phyloP scores from a whole-genome alignment of 1,139 yeast species.

The Hemisphaericaspora lyxosophila region DNA sequence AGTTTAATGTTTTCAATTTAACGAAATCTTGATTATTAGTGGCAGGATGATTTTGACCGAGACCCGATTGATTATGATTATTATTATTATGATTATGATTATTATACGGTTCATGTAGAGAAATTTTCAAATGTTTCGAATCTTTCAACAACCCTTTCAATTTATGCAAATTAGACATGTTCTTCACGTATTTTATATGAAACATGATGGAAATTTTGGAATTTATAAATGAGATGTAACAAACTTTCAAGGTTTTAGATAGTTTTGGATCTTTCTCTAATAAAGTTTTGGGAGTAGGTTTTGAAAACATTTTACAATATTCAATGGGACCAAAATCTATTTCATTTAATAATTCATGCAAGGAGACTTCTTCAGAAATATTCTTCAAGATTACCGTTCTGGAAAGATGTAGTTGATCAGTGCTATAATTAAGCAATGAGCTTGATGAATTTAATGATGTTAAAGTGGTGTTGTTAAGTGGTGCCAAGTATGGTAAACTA shows the following conservation, averaged over 20 bases:
- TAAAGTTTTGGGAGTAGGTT: slow-evolving; percentile 25
- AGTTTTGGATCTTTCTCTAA: slow-evolving; percentile 21
- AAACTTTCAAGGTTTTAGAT: slow-evolving; percentile 22
- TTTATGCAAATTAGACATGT: slow-evolving; percentile 23
- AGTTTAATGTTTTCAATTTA: slow-evolving; percentile 43
- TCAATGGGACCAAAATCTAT: slow-evolving; percentile 48
- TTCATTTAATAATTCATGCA: slow-evolving; percentile 32
- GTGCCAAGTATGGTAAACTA: slow-evolving; percentile 20
- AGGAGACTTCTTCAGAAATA: slow-evolving; percentile 25
- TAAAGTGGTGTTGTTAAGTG: slow-evolving; percentile 15
- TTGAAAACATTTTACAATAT: slow-evolving; percentile 36
- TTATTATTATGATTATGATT: slow-evolving; percentile 5
- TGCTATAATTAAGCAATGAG: slow-evolving; percentile 6
- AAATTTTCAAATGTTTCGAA: slow-evolving; percentile 32
- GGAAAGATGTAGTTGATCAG: slow-evolving; percentile 19
- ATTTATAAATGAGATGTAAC: slow-evolving; percentile 43
- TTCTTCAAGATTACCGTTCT: slow-evolving; percentile 40
- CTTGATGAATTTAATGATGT: slow-evolving; percentile 4
- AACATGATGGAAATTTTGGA: slow-evolving; percentile 36
- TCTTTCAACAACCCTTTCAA: slow-evolving; percentile 28
- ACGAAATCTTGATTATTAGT: slow-evolving; percentile 32
- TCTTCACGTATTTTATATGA: slow-evolving; percentile 34
- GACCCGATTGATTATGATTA: slow-evolving; percentile 6
- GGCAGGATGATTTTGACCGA: not conserved
- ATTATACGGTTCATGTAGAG: slow-evolving; percentile 27